A percentile compares a stretch with the other conserved stretches of the same genome.
phyloP scores from a whole-genome alignment of 805 yeast genomes.

The Nakazawaea holstii region DNA sequence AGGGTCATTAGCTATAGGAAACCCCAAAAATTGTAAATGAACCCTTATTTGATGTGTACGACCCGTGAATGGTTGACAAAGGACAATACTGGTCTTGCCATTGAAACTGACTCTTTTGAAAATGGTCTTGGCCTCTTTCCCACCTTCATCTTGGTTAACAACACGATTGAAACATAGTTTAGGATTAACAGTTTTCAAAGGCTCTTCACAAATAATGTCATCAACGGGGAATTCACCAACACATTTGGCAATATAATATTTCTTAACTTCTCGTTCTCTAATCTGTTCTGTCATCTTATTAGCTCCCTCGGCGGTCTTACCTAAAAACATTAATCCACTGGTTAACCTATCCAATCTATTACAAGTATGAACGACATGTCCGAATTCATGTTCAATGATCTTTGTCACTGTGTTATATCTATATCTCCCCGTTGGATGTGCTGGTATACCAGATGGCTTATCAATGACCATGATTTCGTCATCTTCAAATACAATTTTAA shows the following conservation, averaged over 20 bases:
- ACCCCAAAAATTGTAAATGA: slow-evolving; percentile 84
- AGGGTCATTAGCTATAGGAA: slow-evolving; percentile 91
- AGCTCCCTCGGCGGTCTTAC: slow-evolving; percentile 75
- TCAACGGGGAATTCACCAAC: slow-evolving; percentile 75
- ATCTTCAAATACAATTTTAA: slow-evolving; percentile 67
- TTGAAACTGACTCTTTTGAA: slow-evolving; percentile 69
- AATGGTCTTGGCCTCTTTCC: slow-evolving; percentile 69
- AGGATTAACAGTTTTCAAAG: slow-evolving; percentile 69
- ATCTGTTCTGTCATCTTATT: slow-evolving; percentile 68
- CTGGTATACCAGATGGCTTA: slow-evolving; percentile 93
- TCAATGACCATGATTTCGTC: slow-evolving; percentile 77
- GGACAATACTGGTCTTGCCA: slow-evolving; percentile 62
- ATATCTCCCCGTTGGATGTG: slow-evolving; percentile 90
- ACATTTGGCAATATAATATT: slow-evolving; percentile 85
- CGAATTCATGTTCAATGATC: slow-evolving; percentile 66
- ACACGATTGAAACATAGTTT: slow-evolving; percentile 60
- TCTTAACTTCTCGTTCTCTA: slow-evolving; percentile 66
- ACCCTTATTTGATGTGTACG: slow-evolving; percentile 95
- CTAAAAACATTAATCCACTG: slow-evolving; percentile 89
- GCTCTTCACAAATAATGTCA: slow-evolving; percentile 55
- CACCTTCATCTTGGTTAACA: slow-evolving; percentile 32
- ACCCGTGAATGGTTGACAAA: slow-evolving; percentile 85
- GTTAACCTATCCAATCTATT: slow-evolving; percentile 88
- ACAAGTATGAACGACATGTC: slow-evolving; percentile 69
- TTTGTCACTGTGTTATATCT: slow-evolving; percentile 72